These are phyloP conservation scores for Candida broadrunensis DNA, from an alignment of 805 yeast genomes.

Conservation along the genomic window DNA sequence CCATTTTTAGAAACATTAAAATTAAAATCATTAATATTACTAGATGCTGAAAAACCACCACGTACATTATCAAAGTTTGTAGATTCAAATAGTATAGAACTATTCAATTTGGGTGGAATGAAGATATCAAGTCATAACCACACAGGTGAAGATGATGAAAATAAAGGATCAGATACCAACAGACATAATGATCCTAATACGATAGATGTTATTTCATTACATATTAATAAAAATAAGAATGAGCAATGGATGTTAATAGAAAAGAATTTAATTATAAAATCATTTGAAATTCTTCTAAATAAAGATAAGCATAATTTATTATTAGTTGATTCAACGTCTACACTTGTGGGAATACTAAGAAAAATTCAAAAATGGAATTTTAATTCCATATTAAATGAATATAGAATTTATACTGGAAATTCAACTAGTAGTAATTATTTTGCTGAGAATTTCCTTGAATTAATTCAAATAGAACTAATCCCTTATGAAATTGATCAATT, in stretches of 20 bases:
- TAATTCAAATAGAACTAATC: conserved; percentile 54
- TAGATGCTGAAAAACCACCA: conserved; percentile 86
- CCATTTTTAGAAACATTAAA: conserved; percentile 75
- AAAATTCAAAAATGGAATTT: conserved; percentile 87
- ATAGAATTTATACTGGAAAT: conserved; percentile 56
- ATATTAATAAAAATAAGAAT: conserved; percentile 23
- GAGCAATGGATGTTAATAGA: conserved; percentile 80
- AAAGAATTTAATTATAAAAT: conserved; percentile 58
- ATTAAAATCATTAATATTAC: conserved; percentile 63
- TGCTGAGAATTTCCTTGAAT: conserved; percentile 79
- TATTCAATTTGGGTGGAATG: conserved; percentile 45
- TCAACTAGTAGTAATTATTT: conserved; percentile 67
- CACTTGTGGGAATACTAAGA: conserved; percentile 77
- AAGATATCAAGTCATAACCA: conserved; percentile 37
- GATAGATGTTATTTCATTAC: conserved; percentile 22
- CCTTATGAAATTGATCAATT: conserved; percentile 38
- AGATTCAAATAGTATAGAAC: conserved; percentile 50
- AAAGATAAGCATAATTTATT: conserved; percentile 63
- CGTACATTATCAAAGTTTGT: conserved; percentile 66
- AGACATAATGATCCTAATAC: conserved; percentile 2
- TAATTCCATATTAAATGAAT: conserved; percentile 80
- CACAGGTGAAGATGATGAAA: conserved; percentile 19
- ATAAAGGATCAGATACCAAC: not conserved
- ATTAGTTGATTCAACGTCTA: conserved; percentile 75
- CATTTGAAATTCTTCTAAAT: conserved; percentile 66